Base-by-base conservation (phyloP, 768 basidiomycete genomes). In the Pulveroboletus sp. region DNA sequence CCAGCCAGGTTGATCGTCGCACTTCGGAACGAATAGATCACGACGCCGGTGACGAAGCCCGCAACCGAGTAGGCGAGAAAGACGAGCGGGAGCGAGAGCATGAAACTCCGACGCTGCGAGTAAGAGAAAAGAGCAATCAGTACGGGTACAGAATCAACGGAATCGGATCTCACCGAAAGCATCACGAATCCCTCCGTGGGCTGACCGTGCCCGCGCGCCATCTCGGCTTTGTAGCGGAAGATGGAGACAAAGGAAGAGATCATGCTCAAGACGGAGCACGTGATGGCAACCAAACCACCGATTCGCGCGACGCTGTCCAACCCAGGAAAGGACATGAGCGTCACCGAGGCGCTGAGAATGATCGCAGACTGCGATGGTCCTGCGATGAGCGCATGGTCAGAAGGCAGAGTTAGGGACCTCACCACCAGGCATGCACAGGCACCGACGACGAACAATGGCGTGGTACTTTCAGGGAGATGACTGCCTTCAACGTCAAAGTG, bases 261-360 rank as follows among this genome's bases (percentile, higher is more conserved):
- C 76, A 91, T 82, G 56, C 85, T 82, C 53, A 81, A 76, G 1
- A 81, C 76, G 8, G 89, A 82, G 62, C 84, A 82, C 50, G 85
- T 68, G 44, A 86, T 78, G 27, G 86, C 81, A 13, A 87, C 71
- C 56, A 91, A 75, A 27, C 81, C 83, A 20, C 82, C 78, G 41
- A 82, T 72, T 48, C 87, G 78, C 48, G 83, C 70, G 53, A 83
- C 54, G 50, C 72, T 76, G 64, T 85, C 83, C 66, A 92, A 57
- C 32, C 83, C 85, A 58, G 89, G 88, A 45, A 92, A 76, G 43
- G 86, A 80, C 63, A 92, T 77, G 69, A 90, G 83, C 23, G 87
- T 89, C 49, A 89, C 85, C 34, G 88, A 86, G 27, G 87, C 84
- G 57, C 89, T 89, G 50, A 91, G 71, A 20, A 90, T 76, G 50